Evolutionary conservation across 2,329 filamentous ascomycete genomes (phyloP).

Genomic region (Curvularia hawaiiensis): DNA sequence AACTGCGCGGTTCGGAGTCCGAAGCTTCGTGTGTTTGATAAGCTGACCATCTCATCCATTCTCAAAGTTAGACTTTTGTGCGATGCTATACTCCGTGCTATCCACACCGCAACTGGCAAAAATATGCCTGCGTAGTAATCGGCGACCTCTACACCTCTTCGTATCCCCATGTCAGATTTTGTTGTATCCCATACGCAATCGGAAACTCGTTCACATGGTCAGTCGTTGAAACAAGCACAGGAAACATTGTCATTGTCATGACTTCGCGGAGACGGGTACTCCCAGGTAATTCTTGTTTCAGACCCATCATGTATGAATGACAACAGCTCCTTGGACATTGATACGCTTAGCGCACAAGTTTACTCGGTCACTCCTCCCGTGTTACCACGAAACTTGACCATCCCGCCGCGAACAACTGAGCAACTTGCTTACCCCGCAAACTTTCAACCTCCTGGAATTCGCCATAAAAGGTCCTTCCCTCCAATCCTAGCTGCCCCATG

Average conservation of each 20-base stretch:
- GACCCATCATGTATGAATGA: background rate
- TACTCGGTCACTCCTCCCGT: constrained; percentile 1
- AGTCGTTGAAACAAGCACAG: constrained; percentile 29
- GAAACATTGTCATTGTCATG: constrained; percentile 32
- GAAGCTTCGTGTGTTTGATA: constrained; percentile 28
- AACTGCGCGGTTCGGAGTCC: constrained; percentile 35
- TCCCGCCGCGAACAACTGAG: constrained; percentile 28
- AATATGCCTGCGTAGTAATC: constrained; percentile 24
- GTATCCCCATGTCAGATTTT: constrained; percentile 9
- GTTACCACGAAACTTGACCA: constrained; percentile 34
- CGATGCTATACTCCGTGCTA: background rate
- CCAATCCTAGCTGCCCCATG: constrained; percentile 34
- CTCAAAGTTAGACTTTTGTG: constrained; percentile 35
- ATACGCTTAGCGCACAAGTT: background rate
- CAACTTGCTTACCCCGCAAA: constrained; percentile 26
- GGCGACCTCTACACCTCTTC: constrained; percentile 14
- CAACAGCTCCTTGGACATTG: background rate
- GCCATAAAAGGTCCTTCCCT: constrained; percentile 15
- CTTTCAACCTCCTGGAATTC: constrained; percentile 29
- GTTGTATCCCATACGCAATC: constrained; percentile 22
- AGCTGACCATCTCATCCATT: constrained; percentile 29
- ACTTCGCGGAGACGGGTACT: constrained; percentile 22
- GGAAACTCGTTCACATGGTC: constrained; percentile 23
- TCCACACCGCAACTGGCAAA: constrained; percentile 11
- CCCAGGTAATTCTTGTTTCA: background rate